Evolutionary conservation across 352 stramenopile species (phyloP).

Genomic region (Globisporangium emineosum): DNA sequence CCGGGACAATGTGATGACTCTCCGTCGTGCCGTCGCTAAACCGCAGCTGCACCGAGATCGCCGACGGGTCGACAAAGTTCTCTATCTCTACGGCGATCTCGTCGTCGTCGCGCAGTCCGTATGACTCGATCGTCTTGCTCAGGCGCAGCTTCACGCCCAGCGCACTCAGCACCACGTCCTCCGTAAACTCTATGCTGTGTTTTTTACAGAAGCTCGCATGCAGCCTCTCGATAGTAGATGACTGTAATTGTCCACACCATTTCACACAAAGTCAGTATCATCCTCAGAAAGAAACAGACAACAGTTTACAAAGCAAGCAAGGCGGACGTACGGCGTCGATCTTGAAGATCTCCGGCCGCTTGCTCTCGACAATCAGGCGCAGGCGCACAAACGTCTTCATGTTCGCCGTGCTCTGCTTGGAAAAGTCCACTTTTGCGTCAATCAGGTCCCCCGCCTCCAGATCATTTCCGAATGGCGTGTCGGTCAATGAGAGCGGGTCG

Average conservation of each 20-base stretch:
- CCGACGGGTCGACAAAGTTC: constrained; percentile 28
- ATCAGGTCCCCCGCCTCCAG: constrained; percentile 63
- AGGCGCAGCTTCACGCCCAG: constrained; percentile 39
- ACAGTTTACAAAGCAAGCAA: neutral
- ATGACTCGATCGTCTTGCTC: constrained; percentile 40
- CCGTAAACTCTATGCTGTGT: constrained; percentile 39
- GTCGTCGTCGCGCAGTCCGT: constrained; percentile 53
- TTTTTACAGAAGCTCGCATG: constrained; percentile 61
- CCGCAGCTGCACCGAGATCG: constrained; percentile 44
- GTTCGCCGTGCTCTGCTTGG: constrained; percentile 35
- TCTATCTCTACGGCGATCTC: constrained; percentile 58
- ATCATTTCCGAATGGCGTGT: constrained; percentile 34
- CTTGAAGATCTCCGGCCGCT: constrained; percentile 57
- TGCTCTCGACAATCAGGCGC: constrained; percentile 47
- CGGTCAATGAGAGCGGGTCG: constrained; percentile 24
- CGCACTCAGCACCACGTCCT: constrained; percentile 55
- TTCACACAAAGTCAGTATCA: neutral
- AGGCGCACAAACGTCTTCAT: constrained; percentile 61
- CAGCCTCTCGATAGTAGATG: constrained; percentile 53
- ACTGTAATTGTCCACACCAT: constrained; percentile 19
- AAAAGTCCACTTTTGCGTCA: constrained; percentile 74
- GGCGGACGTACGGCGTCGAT: constrained; percentile 54
- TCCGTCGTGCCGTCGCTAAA: constrained; percentile 35
- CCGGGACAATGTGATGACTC: constrained; percentile 36
- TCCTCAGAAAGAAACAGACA: neutral